Conservation (phyloP, 257 asterid species). For the Nicotiana tomentosiformis region DNA sequence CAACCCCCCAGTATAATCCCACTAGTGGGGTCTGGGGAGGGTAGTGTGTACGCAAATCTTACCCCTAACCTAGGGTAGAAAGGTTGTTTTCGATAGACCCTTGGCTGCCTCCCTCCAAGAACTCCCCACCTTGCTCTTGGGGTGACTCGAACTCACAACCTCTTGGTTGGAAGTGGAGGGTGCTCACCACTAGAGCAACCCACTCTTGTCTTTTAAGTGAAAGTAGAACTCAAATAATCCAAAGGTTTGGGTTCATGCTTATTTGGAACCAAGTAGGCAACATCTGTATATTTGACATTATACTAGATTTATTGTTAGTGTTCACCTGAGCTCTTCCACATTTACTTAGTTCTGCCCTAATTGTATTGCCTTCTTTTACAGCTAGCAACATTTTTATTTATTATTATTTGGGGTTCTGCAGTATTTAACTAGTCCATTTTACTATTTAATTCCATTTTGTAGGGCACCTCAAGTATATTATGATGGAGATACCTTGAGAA, state of each 20-base stretch:
- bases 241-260: not conserved
- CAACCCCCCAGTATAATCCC: no score
- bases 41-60: no score
- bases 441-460: slow-evolving; percentile 9
- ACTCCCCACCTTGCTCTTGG: no score
- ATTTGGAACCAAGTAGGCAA: not conserved
- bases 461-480: slow-evolving; percentile 87
- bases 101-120: no score
- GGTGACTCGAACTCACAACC: no score
- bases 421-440: not conserved
- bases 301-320: not conserved
- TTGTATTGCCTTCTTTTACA: not conserved
- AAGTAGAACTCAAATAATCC: not conserved
- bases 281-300: not conserved
- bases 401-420: not conserved
- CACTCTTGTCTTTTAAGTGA: not conserved
- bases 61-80: no score
- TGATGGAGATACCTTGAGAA: slow-evolving; percentile 57
- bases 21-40: no score
- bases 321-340: not conserved
- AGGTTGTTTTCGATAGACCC: no score
- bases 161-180: no score
- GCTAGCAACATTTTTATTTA: not conserved
- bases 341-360: not conserved
- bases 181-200: no score